phyloP scores from a whole-genome alignment of 805 yeast species.

The Cyberlindnera euphorbiae region DNA sequence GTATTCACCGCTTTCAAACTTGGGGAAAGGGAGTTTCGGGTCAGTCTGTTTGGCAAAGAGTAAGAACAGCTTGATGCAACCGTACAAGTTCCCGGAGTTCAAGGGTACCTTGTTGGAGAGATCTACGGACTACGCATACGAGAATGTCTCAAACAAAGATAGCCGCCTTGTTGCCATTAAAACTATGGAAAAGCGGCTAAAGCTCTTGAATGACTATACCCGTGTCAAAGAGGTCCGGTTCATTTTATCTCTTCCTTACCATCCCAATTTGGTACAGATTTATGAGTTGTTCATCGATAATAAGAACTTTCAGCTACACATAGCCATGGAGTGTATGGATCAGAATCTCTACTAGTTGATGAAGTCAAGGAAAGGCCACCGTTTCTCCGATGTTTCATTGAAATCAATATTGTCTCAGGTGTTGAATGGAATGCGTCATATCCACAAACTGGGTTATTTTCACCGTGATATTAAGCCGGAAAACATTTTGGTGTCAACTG shows the following conservation, averaged over 20 bases:
- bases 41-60: conserved; percentile 60
- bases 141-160: conserved; percentile 30
- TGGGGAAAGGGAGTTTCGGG: conserved; percentile 80
- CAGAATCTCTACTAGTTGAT: conserved; percentile 77
- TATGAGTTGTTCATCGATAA: conserved; percentile 78
- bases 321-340: conserved; percentile 86
- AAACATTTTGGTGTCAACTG: conserved; percentile 68
- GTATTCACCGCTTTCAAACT: conserved; percentile 45
- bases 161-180: conserved; percentile 69
- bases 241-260: conserved; percentile 63
- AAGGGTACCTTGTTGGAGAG: conserved; percentile 46
- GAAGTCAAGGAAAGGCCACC: conserved; percentile 48
- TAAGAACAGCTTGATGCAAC: conserved; percentile 21
- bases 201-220: conserved; percentile 49
- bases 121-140: conserved; percentile 19
- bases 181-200: conserved; percentile 57
- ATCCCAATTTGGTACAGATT: conserved; percentile 66
- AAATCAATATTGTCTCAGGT: conserved; percentile 69
- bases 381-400: conserved; percentile 54
- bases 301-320: conserved; percentile 54
- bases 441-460: conserved; percentile 62
- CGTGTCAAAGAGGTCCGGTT: conserved; percentile 64
- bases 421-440: conserved; percentile 73
- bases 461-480: conserved; percentile 96
- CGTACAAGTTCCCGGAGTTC: conserved; percentile 14